Evolutionary conservation across 495 filamentous ascomycete species (phyloP).

Genomic region (Neurospora tetrasperma): DNA sequence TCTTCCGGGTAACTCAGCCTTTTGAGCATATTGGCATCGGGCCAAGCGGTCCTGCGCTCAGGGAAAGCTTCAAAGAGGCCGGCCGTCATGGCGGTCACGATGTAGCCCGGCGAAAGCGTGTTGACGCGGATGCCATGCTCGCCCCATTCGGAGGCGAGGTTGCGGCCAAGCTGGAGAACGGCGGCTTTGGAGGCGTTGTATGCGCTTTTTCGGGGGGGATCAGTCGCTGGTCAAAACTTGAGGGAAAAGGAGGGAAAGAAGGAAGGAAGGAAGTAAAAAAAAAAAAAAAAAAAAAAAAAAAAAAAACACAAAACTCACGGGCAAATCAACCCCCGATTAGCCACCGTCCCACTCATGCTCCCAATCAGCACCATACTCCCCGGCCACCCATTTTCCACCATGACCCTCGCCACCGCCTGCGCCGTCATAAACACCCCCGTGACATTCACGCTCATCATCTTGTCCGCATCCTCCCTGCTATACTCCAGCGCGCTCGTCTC

Average conservation of each 20-base stretch:
- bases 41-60: conserved; percentile 68
- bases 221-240: no score
- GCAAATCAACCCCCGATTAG: conserved; percentile 50
- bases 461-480: conserved; percentile 48
- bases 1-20: conserved; percentile 70
- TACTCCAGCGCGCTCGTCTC: conserved; percentile 62
- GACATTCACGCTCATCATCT: conserved; percentile 64
- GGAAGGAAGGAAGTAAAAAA: not conserved
- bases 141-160: conserved; percentile 86
- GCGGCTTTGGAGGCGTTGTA: conserved; percentile 90
- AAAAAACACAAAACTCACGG: conserved; percentile 23
- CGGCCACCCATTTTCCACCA: conserved; percentile 47
- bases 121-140: conserved; percentile 83
- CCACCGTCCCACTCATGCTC: conserved; percentile 71
- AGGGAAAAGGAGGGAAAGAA: not conserved
- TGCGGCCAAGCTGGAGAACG: conserved; percentile 73
- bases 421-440: conserved; percentile 71
- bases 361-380: conserved; percentile 68
- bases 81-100: conserved; percentile 85
- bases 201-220: conserved; percentile 36
- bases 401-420: conserved; percentile 64
- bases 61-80: conserved; percentile 65
- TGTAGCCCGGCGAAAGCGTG: conserved; percentile 90
- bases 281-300: not conserved
- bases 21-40: conserved; percentile 80